Base-by-base conservation (phyloP, 108 stramenopile genomes). In the Epithemia pelagica region DNA sequence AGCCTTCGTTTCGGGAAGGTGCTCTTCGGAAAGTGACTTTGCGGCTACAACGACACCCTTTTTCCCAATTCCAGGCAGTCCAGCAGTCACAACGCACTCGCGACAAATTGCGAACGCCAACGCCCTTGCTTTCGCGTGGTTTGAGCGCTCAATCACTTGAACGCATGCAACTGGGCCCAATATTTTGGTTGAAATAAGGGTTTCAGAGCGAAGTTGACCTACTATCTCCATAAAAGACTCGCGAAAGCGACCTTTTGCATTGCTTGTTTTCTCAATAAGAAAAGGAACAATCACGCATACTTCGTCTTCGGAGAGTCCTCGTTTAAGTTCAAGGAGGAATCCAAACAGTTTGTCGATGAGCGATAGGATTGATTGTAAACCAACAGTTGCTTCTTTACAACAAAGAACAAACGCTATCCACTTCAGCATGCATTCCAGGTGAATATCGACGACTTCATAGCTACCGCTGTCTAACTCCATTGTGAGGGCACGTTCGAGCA, bases 191-290 rank as follows among this genome's bases (percentile, higher is more conserved):
- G 76, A 71, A 30, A 87, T 64, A 0, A 95, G 52, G 21, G 56
- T 59, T 18, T 72, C 79, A 2, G 77, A 60, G 57, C 66, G 85
- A 15, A 85, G 63, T 8, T 66, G 65, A 23, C 62, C 70, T 2
- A 88, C 54, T 18, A 89, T 52, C 27, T 87, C 77, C 30, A 74
- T 58, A 57, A 85, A 86, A 22, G 74, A 67, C 5, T 89, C 87
- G 59, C 72, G 60, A 59, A 80, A 80, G 8, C 52, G 22, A 51
- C 74, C 82, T 77, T 92, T 92, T 18, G 90, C 85, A 7, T 64
- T 63, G 37, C 90, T 83, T 19, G 88, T 72, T 71, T 84, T 95
- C 54, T 95, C 94, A 0, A 88, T 72, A 21, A 92, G n/a, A 64
- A 69, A 75, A 27, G 94, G 91, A 8, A 92, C 74, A 23, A 95